These are phyloP conservation scores for Xanthoparmelia taractica DNA, from an alignment of 495 filamentous ascomycete genomes.

Conservation along the genomic window DNA sequence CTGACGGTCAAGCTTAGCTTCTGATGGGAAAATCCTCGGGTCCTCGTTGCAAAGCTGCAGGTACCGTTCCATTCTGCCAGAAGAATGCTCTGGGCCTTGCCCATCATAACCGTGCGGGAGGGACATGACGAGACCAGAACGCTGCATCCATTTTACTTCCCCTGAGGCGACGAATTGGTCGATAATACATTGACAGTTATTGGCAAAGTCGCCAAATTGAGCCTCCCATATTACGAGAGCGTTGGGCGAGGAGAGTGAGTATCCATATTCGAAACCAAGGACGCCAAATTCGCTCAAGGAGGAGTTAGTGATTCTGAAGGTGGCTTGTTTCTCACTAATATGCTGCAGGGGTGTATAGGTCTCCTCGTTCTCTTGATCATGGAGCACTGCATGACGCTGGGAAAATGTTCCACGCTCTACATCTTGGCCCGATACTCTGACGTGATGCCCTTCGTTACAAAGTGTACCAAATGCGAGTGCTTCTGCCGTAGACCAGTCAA, in stretches of 20 bases:
- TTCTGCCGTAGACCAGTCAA: slow-evolving; percentile 97
- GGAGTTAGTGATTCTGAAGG: slow-evolving; percentile 95
- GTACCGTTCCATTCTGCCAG: slow-evolving; percentile 93
- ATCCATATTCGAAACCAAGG: slow-evolving; percentile 97
- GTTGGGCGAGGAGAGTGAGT: slow-evolving; percentile 92
- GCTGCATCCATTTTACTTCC: slow-evolving; percentile 96
- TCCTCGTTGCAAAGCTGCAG: slow-evolving; percentile 98
- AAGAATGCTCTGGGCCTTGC: slow-evolving; percentile 97
- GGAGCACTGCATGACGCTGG: slow-evolving; percentile 91
- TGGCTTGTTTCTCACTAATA: slow-evolving; percentile 79
- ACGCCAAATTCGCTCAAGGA: slow-evolving; percentile 91
- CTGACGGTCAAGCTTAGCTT: slow-evolving; percentile 87
- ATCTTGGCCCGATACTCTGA: slow-evolving; percentile 95
- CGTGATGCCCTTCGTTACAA: slow-evolving; percentile 86
- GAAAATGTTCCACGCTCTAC: slow-evolving; percentile 99
- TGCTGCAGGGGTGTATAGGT: slow-evolving; percentile 91
- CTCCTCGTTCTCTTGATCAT: slow-evolving; percentile 88
- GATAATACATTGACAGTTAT: slow-evolving; percentile 97
- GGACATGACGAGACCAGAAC: slow-evolving; percentile 88
- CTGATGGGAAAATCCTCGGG: slow-evolving; percentile 78
- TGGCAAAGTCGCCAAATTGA: slow-evolving; percentile 98
- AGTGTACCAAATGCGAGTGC: slow-evolving; percentile 91
- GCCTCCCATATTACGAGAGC: slow-evolving; percentile 98
- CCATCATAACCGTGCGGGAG: slow-evolving; percentile 97
- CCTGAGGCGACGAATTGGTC: slow-evolving; percentile 98